Base-by-base conservation (phyloP, 345 rosid species). In the Citrus sp. region DNA sequence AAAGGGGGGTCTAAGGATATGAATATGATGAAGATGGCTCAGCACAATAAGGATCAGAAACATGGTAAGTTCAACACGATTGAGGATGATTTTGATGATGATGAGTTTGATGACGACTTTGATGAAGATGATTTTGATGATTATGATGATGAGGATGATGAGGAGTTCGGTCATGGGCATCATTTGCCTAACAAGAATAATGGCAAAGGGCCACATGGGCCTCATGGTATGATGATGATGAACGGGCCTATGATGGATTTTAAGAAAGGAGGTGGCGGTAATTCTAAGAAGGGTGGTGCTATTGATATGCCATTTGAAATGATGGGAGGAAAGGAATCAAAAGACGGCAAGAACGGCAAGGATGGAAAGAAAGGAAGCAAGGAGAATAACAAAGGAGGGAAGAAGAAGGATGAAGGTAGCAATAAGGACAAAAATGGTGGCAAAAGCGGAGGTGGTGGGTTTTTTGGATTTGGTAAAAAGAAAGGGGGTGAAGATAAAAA, bases 1-100 rank as follows among this genome's bases (percentile, higher is more conserved):
- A 90, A 88, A 61, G 92, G 86, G 54, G 92, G 87, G 49, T 79
- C 84, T 32, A 85, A 83, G 46, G 89, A 87, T 70, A 59, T 76
- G 62, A 79, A 87, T 67, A 59, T 74, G 58, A 79, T 75, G 70
- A 81, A 72, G 72, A 73, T 55, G 81, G 18, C 71, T 35, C 82
- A 88, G 22, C 35, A 84, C 37, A 92, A 87, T 56, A 93, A 87
- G 51, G 89, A 85, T 9, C 87, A 91, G 74, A 96, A 93, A 82
- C 72, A 92, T 18, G 98, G 89, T 19, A 90, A 87, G 85, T 96
- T 92, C 73, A 85, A 84, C 9, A 69, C 89, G 78, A 89, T 87
- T 14, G 85, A 87, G 19, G 91, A 85, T 66, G 92, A 89, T 67
- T 87, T 83, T 32, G 92, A 85, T 69, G 80, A 74, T 19, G 77